Base-by-base conservation (phyloP, 805 yeast genomes). In the Candida coquimbonensis region DNA sequence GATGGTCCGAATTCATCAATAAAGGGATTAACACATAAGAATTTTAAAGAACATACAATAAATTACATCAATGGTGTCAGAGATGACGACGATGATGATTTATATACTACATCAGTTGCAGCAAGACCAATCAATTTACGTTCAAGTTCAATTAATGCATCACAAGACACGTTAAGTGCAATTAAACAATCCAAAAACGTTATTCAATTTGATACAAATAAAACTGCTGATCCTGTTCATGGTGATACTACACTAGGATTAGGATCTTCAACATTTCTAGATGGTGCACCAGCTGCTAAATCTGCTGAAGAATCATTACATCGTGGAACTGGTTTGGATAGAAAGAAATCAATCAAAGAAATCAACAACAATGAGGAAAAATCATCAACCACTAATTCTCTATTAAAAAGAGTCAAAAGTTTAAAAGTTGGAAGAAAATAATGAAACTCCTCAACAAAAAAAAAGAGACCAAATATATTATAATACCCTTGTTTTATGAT, bases 1-100 rank as follows among this genome's bases (percentile, higher is more conserved):
- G 95, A 91, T 66, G 97, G 98, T 0, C 96, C 98, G 51, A 93
- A 93, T 66, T 84, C 78, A 59, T 76, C 91, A 7, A 81, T 91
- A 50, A 78, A 78, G 54, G 95, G 95, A 24, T 69, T 77, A 49
- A 79, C 76, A 49, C 80, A 78, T 26, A 77, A 78, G 27, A 65
- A 70, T 43, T 68, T 80, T 14, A 83, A 79, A 56, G 76, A 75
- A 38, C 75, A 82, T 36, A 81, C 83, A 41, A 72, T 83, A 57
- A 81, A 87, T 62, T 74, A 79, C 59, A 88, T 90, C 4, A 84
- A 88, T 62, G 97, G 97, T 17, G 78, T 74, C 37, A 69, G 72
- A 46, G 72, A 71, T 45, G 81, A 70, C 45, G 81, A 77, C 42
- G 77, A 73, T 40, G 79, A 74, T 32, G 68, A 68, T 35, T 40